phyloP scores from a whole-genome alignment of 257 asterid genomes.

The Solanum phureja region DNA sequence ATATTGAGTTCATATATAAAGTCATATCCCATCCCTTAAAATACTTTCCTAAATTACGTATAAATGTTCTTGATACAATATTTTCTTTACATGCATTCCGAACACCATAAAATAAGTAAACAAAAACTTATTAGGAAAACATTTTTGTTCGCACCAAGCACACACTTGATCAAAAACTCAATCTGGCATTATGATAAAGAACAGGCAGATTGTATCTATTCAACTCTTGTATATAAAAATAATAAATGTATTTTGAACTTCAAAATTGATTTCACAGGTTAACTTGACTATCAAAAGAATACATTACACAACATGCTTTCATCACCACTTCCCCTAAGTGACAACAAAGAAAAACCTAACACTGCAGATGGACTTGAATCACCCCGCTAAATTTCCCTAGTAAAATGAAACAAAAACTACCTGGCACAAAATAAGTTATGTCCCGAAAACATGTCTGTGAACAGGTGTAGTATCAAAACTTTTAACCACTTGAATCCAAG shows the following conservation, averaged over 20 bases:
- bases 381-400: conserved; percentile 19
- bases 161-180: not conserved
- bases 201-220: not conserved
- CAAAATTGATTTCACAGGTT: conserved; percentile 23
- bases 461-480: conserved; percentile 72
- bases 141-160: too few relatives aligned
- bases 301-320: conserved; percentile 59
- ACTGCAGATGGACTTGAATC: conserved; percentile 22
- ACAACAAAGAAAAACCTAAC: conserved; percentile 6
- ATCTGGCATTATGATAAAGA: not conserved
- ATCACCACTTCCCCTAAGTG: conserved; percentile 2
- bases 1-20: not conserved
- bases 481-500: conserved; percentile 70
- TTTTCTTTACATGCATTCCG: not conserved
- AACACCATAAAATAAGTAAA: not conserved
- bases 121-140: too few relatives aligned
- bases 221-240: not conserved
- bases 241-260: conserved; percentile 1
- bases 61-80: not conserved
- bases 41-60: not conserved
- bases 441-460: conserved; percentile 87
- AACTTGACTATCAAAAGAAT: conserved; percentile 14
- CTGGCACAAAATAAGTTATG: conserved; percentile 21
- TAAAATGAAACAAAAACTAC: conserved; percentile 4
- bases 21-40: not conserved